Evolutionary conservation across 2,329 filamentous ascomycete genomes (phyloP).

Genomic region (Paecilomyces fulvus): DNA sequence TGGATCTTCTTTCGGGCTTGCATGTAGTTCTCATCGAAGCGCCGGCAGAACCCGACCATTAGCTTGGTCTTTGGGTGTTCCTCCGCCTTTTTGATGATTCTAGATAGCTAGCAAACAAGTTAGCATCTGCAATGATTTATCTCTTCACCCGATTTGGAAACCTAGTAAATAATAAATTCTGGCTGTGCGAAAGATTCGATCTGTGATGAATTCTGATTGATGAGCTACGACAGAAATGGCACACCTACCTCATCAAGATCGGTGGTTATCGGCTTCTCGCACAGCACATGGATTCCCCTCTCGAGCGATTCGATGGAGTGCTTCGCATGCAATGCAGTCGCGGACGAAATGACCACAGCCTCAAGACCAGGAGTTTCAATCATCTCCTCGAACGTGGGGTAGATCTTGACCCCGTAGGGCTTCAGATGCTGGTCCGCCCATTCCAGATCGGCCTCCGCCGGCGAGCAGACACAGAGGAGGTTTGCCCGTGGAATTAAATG

Average conservation of each 20-base stretch:
- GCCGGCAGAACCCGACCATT: constrained; percentile 38
- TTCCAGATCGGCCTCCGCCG: constrained; percentile 36
- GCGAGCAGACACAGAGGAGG: constrained; percentile 43
- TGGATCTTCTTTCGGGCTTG: constrained; percentile 27
- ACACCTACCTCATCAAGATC: constrained; percentile 1
- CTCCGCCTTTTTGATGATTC: not conserved
- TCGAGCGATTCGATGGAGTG: constrained; percentile 51
- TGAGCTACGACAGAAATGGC: not conserved
- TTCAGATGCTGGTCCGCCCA: constrained; percentile 40
- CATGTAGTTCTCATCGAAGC: constrained; percentile 38
- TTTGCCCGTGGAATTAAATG: constrained; percentile 39
- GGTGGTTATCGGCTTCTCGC: constrained; percentile 42
- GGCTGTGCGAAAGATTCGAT: no score
- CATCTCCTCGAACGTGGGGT: constrained; percentile 41
- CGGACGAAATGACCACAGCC: constrained; percentile 42
- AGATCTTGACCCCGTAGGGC: constrained; percentile 38
- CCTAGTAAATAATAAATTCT: no score
- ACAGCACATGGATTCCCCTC: constrained; percentile 48
- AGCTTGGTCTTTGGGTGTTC: not conserved
- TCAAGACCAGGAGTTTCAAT: constrained; percentile 36
- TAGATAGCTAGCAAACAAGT: not conserved
- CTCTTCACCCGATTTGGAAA: no score
- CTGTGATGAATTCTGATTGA: no score
- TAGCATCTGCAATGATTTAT: not conserved
- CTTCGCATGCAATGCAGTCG: constrained; percentile 48